Evolutionary conservation across 2,329 filamentous ascomycete species (phyloP), one percentile per base, ranked within the genome.

Genomic region (Pleoardoris graminearum): DNA sequence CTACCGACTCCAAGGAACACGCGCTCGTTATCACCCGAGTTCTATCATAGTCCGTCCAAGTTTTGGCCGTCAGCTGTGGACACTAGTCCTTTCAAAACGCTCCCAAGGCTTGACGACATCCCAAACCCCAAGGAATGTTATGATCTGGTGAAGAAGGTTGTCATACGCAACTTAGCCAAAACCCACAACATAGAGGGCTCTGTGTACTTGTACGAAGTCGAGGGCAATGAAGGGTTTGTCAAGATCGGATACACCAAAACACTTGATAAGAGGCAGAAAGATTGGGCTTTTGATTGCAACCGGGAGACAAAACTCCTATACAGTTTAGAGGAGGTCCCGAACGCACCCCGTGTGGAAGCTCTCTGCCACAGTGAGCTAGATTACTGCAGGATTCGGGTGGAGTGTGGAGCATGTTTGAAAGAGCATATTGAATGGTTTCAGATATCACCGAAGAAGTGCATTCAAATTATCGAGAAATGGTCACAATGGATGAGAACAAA

Each of bases 281-380:
- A 53, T 6, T 53, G 50, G 50, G 10, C 4, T 1, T 51, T 51
- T 35, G 49, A 51, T 21, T 53, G 50, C 45, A 53, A 58, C 49
- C 52, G 52, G 42, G 19, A 50, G 36, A 46, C 37, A 17, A 54
- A 49, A 36, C 35, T 39, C 17, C 35, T 57, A 33, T 52, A 54
- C 25, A 21, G 38, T 12, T 41, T 36, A 43, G 37, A 33, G 36
- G 33, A 41, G 8, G 25, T 54, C 22, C 53, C 53, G 16, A 39
- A 56, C 36, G 50, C 53, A 27, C 50, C 43, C 32, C 56, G 56
- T 22, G 44, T 58, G 32, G 56, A 58, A 36, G 56, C 56, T 29
- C 45, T 58, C 14, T 56, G 53, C 30, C 56, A 58, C 32, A 43
- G 46, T 21, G 56, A 58, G 50, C 43, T 58, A 10, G 33, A 53